phyloP scores from a whole-genome alignment of 768 basidiomycete genomes.

The Hortiboletus flavorubellus region DNA sequence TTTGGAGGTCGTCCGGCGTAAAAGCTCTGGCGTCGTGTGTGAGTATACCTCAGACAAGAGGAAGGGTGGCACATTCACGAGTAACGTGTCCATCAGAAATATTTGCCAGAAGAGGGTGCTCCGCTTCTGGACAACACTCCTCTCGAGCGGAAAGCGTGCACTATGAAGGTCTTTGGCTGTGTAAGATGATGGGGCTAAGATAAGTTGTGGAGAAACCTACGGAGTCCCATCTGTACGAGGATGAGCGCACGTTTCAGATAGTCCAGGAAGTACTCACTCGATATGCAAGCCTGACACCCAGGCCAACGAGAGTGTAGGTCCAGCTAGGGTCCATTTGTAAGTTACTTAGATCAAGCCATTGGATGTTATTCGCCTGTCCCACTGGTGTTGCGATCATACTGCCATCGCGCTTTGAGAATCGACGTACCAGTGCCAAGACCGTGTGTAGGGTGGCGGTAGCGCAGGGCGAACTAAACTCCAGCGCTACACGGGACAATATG shows the following conservation, averaged over 20 bases:
- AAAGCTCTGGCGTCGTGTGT: slow-evolving; percentile 45
- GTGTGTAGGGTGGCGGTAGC: slow-evolving; percentile 51
- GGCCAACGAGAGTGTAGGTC: slow-evolving; percentile 57
- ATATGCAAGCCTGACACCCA: slow-evolving; percentile 54
- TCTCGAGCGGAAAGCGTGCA: slow-evolving; percentile 55
- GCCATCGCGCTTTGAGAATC: neutral
- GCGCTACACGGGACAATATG: slow-evolving; percentile 50
- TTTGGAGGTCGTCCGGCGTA: slow-evolving; percentile 57
- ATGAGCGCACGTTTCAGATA: neutral
- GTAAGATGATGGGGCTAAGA: neutral
- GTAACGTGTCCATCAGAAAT: slow-evolving; percentile 60
- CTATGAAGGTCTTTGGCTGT: slow-evolving; percentile 51
- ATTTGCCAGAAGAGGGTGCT: slow-evolving; percentile 65
- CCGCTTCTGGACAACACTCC: slow-evolving; percentile 43
- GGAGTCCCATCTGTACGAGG: slow-evolving; percentile 49
- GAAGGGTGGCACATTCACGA: slow-evolving; percentile 37
- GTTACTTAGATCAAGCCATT: slow-evolving; percentile 57
- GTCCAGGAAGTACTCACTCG: slow-evolving; percentile 43
- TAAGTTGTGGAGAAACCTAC: slow-evolving; percentile 29
- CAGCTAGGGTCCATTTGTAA: slow-evolving; percentile 44
- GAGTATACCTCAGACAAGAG: neutral
- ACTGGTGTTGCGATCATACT: slow-evolving; percentile 7
- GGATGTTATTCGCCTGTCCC: slow-evolving; percentile 37
- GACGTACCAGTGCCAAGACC: slow-evolving; percentile 54
- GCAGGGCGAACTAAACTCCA: slow-evolving; percentile 45